These are phyloP conservation scores for Dactylellina haptotyla DNA, from an alignment of 2,329 filamentous ascomycete genomes.

Conservation along the genomic window DNA sequence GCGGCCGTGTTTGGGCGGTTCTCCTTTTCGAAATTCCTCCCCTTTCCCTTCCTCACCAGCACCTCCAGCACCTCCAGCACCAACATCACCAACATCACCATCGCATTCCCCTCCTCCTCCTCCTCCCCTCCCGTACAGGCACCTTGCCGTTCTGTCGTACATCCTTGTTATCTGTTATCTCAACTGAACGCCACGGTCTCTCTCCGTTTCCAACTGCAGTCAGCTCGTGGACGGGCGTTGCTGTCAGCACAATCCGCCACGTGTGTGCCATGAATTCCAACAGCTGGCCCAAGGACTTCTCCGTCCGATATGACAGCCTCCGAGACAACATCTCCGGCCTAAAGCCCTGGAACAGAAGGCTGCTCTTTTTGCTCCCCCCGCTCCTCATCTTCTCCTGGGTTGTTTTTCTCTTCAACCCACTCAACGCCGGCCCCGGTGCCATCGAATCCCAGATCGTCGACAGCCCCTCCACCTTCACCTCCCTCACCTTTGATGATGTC, in stretches of 20 bases:
- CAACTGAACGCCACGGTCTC: too few relatives aligned
- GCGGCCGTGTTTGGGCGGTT: neutral
- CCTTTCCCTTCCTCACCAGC: neutral
- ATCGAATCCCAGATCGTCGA: constrained; percentile 39
- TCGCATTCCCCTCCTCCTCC: neutral
- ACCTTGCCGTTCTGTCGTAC: too few relatives aligned
- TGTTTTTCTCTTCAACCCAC: constrained; percentile 52
- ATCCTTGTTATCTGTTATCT: too few relatives aligned
- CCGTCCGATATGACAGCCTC: constrained; percentile 47
- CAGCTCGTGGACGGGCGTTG: neutral
- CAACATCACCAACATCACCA: neutral
- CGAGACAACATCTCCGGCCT: constrained; percentile 53
- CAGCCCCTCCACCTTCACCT: constrained; percentile 9
- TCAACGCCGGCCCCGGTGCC: constrained; percentile 30
- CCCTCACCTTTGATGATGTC: neutral
- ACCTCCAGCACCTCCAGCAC: neutral
- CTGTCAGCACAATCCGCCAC: neutral
- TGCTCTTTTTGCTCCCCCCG: constrained; percentile 47
- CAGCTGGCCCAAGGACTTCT: constrained; percentile 52
- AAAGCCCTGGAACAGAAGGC: constrained; percentile 52
- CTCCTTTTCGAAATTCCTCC: neutral
- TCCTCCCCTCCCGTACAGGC: neutral
- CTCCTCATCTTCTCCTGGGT: constrained; percentile 51
- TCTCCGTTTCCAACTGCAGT: neutral
- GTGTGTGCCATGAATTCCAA: constrained; percentile 35